Percentiles rank a stretch among this genome's conserved stretches.
These are phyloP conservation scores for Backusella macrospora DNA, from an alignment of 192 early-diverging fungal species.

Conservation along the genomic window DNA sequence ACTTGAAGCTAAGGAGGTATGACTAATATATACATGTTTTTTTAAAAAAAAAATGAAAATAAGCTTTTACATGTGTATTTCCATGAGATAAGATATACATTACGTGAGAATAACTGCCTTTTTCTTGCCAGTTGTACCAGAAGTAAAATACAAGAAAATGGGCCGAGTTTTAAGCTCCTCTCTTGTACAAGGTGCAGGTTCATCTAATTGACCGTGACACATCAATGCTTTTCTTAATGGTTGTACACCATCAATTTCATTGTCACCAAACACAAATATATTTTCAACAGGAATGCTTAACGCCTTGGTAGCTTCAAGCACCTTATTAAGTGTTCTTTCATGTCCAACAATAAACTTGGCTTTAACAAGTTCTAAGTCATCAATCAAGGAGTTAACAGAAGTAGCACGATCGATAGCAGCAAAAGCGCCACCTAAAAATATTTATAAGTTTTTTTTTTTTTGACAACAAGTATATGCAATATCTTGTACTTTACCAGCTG, in stretches of 20 bases:
- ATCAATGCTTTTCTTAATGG: conserved; percentile 33
- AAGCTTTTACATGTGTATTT: neutral
- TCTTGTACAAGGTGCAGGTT: conserved; percentile 24
- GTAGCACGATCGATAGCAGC: conserved; percentile 81
- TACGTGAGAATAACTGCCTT: conserved; percentile 34
- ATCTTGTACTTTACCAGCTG: conserved; percentile 45
- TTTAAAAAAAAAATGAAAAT: neutral
- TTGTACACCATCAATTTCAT: conserved; percentile 31
- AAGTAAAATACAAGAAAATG: conserved; percentile 34
- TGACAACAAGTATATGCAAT: neutral
- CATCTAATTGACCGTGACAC: conserved; percentile 5
- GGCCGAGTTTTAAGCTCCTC: conserved; percentile 29
- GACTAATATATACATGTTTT: conserved; percentile 13
- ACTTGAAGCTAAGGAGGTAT: conserved; percentile 3
- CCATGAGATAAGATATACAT: neutral
- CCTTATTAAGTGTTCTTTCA: conserved; percentile 32
- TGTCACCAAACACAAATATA: conserved; percentile 47
- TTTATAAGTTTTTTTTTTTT: neutral
- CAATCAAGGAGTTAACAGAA: conserved; percentile 66
- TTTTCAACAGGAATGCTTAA: conserved; percentile 36
- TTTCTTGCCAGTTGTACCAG: conserved; percentile 37
- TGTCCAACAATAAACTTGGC: conserved; percentile 67
- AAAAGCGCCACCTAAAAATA: conserved; percentile 54
- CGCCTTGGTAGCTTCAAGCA: conserved; percentile 45
- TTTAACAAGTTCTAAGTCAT: conserved; percentile 69